phyloP scores from a whole-genome alignment of 129 eudicot genomes.

The Pulicaria dysenterica region DNA sequence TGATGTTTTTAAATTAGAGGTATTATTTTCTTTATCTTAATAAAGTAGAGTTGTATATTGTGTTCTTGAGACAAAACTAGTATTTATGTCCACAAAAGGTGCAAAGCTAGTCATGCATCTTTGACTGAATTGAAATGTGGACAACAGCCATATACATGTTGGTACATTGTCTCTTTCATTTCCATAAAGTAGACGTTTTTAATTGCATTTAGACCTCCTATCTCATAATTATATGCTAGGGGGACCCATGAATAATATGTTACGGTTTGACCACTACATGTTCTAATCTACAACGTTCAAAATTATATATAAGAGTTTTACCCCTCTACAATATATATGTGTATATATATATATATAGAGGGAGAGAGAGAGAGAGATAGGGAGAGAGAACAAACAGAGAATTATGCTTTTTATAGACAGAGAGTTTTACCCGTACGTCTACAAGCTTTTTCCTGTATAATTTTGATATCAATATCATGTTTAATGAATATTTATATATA shows the following conservation, averaged over 20 bases:
- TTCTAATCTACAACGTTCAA: not conserved
- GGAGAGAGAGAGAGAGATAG: no score
- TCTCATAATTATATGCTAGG: slow-evolving; percentile 2
- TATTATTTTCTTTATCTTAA: not conserved
- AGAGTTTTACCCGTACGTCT: no score
- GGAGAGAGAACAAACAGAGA: no score
- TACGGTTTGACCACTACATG: slow-evolving; percentile 28
- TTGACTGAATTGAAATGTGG: slow-evolving; percentile 30
- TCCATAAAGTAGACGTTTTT: slow-evolving; percentile 26
- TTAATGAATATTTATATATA: no score
- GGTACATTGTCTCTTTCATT: slow-evolving; percentile 26
- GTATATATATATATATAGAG: no score
- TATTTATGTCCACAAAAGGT: slow-evolving; percentile 2
- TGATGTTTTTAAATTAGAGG: no score
- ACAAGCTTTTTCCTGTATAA: no score
- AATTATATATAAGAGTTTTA: not conserved
- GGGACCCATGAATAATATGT: slow-evolving; percentile 24
- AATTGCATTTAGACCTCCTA: slow-evolving; percentile 15
- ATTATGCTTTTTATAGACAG: no score
- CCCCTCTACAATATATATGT: slow-evolving; percentile 3
- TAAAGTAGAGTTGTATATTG: not conserved
- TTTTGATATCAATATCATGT: no score
- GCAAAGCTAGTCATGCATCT: slow-evolving; percentile 28
- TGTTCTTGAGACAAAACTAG: slow-evolving; percentile 17
- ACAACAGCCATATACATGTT: slow-evolving; percentile 22